Evolutionary conservation across 805 yeast genomes (phyloP), one percentile per base, ranked within the genome.

Genomic region (Candida dajiaensis): DNA sequence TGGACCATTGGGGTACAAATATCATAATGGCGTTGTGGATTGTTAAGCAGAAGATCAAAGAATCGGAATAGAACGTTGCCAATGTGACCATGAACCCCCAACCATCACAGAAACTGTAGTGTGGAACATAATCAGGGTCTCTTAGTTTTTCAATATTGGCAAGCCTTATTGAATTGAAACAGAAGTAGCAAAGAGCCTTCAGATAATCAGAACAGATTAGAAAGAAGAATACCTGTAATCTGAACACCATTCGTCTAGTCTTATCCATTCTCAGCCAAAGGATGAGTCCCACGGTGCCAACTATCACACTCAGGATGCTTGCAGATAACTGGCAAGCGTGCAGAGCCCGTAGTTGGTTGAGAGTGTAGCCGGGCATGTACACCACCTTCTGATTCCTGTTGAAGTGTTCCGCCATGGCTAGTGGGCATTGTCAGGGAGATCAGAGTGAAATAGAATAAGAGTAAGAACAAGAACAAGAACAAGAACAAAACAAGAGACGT

Each of bases 261-360:
- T 56, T 50, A 12, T 56, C 54, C 62, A 58, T 56, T 19, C 54
- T 31, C 2, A 52, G n/a, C 56, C 59, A 58, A 3, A 58, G 20
- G 1, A 44, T 16, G 1, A 55, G 41, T 2, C 55, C 62, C 1
- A 52, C 8, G 0, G 40, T n/a, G 0, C 62, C 62, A 8, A 43
- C 26, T 3, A 49, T 31, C 9, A 56, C 51, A 36, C 59, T 50
- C 3, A 51, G 25, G 7, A 47, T 10, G 8, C 56, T 40, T 6
- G 44, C 26, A 2, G 50, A 33, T 11, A 57, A 25, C 28, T 51
- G 48, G 15, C 47, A 38, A 3, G 43, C 42, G 13, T 54, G 51
- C 13, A 57, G 10, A 2, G 42, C 41, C 11, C 38, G 26, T 1
- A 52, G 37, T 45, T 55, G 47, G 3, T 26, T 5, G 10, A 16